Evolutionary conservation across 2,329 filamentous ascomycete species (phyloP).

Genomic region (Trichophyton benhamiae): DNA sequence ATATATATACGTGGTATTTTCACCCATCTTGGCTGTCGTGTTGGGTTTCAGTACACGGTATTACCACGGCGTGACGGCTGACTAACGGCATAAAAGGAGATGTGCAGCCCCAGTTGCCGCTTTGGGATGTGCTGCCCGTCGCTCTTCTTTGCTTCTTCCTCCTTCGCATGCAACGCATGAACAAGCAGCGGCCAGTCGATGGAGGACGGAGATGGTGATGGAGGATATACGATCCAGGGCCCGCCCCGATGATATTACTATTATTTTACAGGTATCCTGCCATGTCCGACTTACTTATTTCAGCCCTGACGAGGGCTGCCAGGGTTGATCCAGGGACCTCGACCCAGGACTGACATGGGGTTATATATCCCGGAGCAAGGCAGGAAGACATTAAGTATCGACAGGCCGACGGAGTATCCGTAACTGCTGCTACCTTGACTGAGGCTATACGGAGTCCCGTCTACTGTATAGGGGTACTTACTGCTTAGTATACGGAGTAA

Average conservation of each 20-base stretch:
- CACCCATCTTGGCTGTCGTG: neutral
- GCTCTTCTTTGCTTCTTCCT: neutral
- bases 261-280: too few species aligned
- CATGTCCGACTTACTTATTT: neutral
- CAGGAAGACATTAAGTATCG: neutral
- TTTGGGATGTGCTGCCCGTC: neutral
- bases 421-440: too few species aligned
- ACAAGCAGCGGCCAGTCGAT: neutral
- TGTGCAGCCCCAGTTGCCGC: neutral
- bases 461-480: neutral
- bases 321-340: neutral
- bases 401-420: too few species aligned
- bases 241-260: neutral
- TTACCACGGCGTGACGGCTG: neutral
- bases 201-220: neutral
- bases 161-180: neutral
- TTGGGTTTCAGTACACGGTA: neutral
- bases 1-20: conserved; percentile 1
- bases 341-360: neutral
- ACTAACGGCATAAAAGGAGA: neutral
- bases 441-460: too few species aligned
- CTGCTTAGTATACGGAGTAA: neutral
- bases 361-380: conserved; percentile 2
- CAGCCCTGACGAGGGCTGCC: neutral
- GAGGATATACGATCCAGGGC: neutral